Evolutionary conservation across 169 alveolate species (phyloP).

Genomic region (Amoebophrya sp.): DNA sequence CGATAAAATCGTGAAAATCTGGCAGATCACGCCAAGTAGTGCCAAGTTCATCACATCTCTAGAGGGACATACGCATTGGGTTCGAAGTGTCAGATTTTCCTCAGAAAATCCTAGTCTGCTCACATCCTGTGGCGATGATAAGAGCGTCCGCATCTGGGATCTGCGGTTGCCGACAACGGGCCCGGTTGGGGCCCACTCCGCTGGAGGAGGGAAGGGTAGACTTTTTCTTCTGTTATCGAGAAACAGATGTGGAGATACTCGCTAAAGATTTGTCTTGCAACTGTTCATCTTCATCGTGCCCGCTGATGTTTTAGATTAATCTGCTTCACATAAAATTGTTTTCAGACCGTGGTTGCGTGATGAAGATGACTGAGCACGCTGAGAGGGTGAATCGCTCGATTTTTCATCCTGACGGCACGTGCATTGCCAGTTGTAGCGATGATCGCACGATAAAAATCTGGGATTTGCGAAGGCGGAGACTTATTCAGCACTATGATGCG

Average conservation of each 20-base stretch:
- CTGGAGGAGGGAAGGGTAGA: slow-evolving; percentile 4
- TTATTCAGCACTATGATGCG: slow-evolving; percentile 12
- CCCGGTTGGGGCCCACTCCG: not conserved
- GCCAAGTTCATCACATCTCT: not conserved
- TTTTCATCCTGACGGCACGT: slow-evolving; percentile 1
- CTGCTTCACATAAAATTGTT: no score
- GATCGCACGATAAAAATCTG: slow-evolving; percentile 17
- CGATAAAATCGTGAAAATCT: slow-evolving; percentile 1
- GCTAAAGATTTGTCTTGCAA: no score
- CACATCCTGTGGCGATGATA: not conserved
- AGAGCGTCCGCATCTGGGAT: slow-evolving; percentile 3
- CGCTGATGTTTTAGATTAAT: no score
- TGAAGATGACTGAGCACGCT: not conserved
- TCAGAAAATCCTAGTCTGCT: not conserved
- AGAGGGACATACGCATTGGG: slow-evolving; percentile 10
- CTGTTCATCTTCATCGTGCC: no score
- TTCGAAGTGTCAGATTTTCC: not conserved
- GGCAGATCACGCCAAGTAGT: not conserved
- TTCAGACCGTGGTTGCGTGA: slow-evolving; percentile 3
- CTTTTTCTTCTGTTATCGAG: not conserved
- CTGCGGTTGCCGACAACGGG: not conserved
- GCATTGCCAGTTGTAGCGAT: not conserved
- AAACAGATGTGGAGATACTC: no score
- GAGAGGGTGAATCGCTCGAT: not conserved
- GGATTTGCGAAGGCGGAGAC: not conserved